Percentiles rank a stretch among this genome's conserved stretches.
These are phyloP conservation scores for Vitis hybrid DNA, from an alignment of 177 flowering plant genomes.

Conservation along the genomic window DNA sequence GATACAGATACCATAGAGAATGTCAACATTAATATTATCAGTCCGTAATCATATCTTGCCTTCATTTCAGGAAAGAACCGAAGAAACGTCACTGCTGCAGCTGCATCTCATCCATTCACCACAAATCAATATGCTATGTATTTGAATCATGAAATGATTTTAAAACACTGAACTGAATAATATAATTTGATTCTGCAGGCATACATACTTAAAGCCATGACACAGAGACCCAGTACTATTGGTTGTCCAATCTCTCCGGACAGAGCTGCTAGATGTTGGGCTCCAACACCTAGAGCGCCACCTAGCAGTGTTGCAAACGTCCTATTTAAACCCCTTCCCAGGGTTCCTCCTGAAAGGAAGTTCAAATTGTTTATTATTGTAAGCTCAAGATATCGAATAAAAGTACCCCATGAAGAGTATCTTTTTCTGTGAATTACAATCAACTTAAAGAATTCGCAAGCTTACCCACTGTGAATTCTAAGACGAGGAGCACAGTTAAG, in stretches of 20 bases:
- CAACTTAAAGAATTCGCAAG: no score
- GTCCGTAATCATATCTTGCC: conserved; percentile 30
- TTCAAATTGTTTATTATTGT: background rate
- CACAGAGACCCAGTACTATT: conserved; percentile 14
- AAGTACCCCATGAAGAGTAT: no score
- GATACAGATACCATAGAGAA: conserved; percentile 29
- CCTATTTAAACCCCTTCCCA: conserved; percentile 23
- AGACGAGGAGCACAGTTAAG: background rate
- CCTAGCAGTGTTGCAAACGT: conserved; percentile 22
- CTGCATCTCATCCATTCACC: conserved; percentile 10
- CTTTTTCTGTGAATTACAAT: no score
- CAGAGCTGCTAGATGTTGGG: conserved; percentile 11
- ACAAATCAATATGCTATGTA: background rate
- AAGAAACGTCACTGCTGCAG: conserved; percentile 18
- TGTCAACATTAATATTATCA: conserved; percentile 29
- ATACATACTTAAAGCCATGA: conserved; percentile 8
- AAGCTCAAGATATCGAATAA: no score
- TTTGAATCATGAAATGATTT: no score
- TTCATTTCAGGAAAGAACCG: conserved; percentile 27
- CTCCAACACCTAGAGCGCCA: conserved; percentile 21
- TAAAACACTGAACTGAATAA: no score
- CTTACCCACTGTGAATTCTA: conserved; percentile 4
- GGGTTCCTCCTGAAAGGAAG: conserved; percentile 17
- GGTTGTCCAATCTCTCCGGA: conserved; percentile 21
- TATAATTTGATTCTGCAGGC: background rate